A percentile compares a stretch with the other conserved stretches of the same genome.
Conservation (phyloP, 352 stramenopile species). For the Globisporangium cederbergense region DNA sequence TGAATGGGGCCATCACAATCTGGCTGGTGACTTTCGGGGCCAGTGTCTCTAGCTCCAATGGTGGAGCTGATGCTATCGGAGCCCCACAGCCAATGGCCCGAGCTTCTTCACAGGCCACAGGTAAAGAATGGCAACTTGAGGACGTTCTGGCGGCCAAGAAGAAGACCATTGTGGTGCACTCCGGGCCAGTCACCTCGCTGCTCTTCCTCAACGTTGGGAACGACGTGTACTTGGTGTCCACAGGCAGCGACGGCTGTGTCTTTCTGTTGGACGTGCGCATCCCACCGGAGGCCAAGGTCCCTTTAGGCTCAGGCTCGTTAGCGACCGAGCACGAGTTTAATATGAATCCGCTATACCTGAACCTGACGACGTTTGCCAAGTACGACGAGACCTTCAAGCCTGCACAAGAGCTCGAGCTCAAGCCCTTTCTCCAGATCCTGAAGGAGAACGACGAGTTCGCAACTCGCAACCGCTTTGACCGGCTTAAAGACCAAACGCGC, state of each 20-base stretch:
- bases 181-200: conserved; percentile 53
- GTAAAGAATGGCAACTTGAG: conserved; percentile 40
- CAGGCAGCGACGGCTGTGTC: conserved; percentile 56
- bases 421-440: conserved; percentile 44
- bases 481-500: conserved; percentile 64
- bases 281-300: conserved; percentile 21
- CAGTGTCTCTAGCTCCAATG: conserved; percentile 11
- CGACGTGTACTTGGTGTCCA: conserved; percentile 55
- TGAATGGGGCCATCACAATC: conserved; percentile 62
- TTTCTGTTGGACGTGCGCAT: conserved; percentile 66
- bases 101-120: background rate
- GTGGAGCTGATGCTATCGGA: background rate
- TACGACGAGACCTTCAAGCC: conserved; percentile 63
- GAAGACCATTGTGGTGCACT: conserved; percentile 54
- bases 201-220: conserved; percentile 37
- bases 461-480: conserved; percentile 59
- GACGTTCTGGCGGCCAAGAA: conserved; percentile 69
- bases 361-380: conserved; percentile 61
- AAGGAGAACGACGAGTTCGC: conserved; percentile 28
- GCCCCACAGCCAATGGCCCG: background rate
- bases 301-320: background rate
- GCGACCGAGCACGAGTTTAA: conserved; percentile 5
- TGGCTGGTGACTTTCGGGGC: conserved; percentile 53
- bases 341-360: conserved; percentile 62
- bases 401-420: conserved; percentile 32